A percentile compares a stretch with the other conserved stretches of the same genome.
These are phyloP conservation scores for Berkeleyomyces basicola DNA, from an alignment of 2,329 filamentous ascomycete species.

Conservation along the genomic window DNA sequence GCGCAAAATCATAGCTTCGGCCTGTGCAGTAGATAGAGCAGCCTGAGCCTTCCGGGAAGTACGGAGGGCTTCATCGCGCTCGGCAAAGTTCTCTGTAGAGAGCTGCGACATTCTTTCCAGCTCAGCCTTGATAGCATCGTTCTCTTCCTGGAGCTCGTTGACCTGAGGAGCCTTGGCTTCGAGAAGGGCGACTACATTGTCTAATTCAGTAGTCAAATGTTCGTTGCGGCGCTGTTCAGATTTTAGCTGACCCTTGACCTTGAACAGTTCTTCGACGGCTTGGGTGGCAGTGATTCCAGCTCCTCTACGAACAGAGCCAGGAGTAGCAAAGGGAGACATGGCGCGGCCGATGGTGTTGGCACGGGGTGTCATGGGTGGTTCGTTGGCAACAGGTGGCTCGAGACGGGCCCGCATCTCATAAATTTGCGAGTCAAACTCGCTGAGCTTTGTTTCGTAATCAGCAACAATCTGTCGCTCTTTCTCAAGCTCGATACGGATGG, in stretches of 20 bases:
- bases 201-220: slow-evolving; percentile 58
- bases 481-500: slow-evolving; percentile 40
- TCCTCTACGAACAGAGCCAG: slow-evolving; percentile 39
- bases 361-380: slow-evolving; percentile 43
- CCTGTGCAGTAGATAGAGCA: slow-evolving; percentile 44
- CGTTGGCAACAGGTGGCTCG: slow-evolving; percentile 24
- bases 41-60: slow-evolving; percentile 62
- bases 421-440: slow-evolving; percentile 35
- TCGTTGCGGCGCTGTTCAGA: slow-evolving; percentile 58
- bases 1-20: slow-evolving; percentile 62
- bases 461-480: slow-evolving; percentile 31
- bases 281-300: slow-evolving; percentile 42
- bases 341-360: slow-evolving; percentile 39
- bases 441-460: slow-evolving; percentile 31
- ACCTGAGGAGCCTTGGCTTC: slow-evolving; percentile 80
- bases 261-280: slow-evolving; percentile 46
- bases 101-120: slow-evolving; percentile 73
- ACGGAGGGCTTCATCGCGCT: slow-evolving; percentile 63
- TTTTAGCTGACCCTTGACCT: slow-evolving; percentile 54
- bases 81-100: slow-evolving; percentile 64
- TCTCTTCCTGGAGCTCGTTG: slow-evolving; percentile 67
- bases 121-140: slow-evolving; percentile 63
- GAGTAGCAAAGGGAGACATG: slow-evolving; percentile 46
- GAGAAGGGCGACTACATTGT: slow-evolving; percentile 70
- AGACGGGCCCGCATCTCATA: slow-evolving; percentile 35